Conservation (phyloP, 1,139 yeast species). For the Scheffersomyces insectosa region DNA sequence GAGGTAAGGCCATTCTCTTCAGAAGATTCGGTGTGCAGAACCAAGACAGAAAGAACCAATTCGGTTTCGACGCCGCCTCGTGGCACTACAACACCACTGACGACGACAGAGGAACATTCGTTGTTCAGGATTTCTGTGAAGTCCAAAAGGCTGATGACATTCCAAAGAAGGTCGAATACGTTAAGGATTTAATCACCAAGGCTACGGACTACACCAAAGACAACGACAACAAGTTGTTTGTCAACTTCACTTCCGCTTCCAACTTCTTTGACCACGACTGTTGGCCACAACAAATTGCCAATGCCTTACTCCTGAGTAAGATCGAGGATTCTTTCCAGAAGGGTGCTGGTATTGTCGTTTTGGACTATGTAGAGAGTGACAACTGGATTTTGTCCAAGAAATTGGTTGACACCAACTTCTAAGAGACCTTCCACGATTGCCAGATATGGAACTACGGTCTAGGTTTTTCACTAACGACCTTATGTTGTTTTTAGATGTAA, state of each 20-base stretch:
- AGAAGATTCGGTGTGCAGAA: constrained; percentile 68
- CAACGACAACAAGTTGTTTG: constrained; percentile 56
- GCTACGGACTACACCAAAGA: constrained; percentile 51
- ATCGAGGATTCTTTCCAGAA: constrained; percentile 51
- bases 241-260: constrained; percentile 76
- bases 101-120: constrained; percentile 63
- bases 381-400: constrained; percentile 59
- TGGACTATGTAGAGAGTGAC: constrained; percentile 67
- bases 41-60: constrained; percentile 40
- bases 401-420: constrained; percentile 59
- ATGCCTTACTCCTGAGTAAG: constrained; percentile 49
- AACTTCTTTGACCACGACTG: constrained; percentile 70
- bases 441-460: no score
- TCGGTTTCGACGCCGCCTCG: constrained; percentile 68
- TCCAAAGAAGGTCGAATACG: constrained; percentile 56
- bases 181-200: constrained; percentile 55
- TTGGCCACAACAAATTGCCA: constrained; percentile 73
- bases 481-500: no score
- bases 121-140: constrained; percentile 78
- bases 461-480: no score
- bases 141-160: constrained; percentile 54
- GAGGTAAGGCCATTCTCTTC: constrained; percentile 69
- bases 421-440: constrained; percentile 2
- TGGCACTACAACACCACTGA: constrained; percentile 70
- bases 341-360: constrained; percentile 60